Evolutionary conservation across 495 filamentous ascomycete genomes (phyloP), one percentile per base, ranked within the genome.

Genomic region (Xylaria grammica): DNA sequence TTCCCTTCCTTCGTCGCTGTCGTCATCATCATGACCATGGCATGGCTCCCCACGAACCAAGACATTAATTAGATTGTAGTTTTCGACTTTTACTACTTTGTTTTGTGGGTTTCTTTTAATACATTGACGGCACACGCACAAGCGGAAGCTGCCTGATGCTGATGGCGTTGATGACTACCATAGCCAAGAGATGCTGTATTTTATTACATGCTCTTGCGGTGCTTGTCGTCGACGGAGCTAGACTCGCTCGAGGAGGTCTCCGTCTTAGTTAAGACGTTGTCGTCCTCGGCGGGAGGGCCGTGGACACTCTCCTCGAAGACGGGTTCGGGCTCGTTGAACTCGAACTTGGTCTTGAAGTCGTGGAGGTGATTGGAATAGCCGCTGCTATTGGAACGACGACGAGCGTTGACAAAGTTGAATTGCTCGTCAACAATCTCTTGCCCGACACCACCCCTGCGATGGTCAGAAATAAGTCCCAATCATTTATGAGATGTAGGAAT

Each of bases 261-360:
- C 6, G 78, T 83, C 75, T 87, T 86, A 69, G 70, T 70, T 63
- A 83, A 79, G 26, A 76, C 73, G 42, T 79, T 77, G 24, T 80
- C 82, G 13, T 79, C 77, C 45, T 86, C 84, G 49, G 78, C 75
- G 27, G 56, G 63, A 40, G 82, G 74, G 13, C 87, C 89, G 71
- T 94, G 90, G 50, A 93, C 57, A 55, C 86, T 84, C 80, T 97
- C 93, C 74, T 97, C 91, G 68, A 96, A 97, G 62, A 93, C 90
- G 60, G 93, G 93, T 81, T 88, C 90, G 71, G 97, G 84, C 68
- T 86, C 87, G 68, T 87, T 86, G 78, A 99, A 89, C 84, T 93
- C 87, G 63, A 97, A 92, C 85, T 93, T 93, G 74, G 90, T 88
- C 85, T 95, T 96, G 88, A 99, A 97, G 84, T 99, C 94, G 86